Conservation (phyloP, 331 rosid species). For the Erythrophleum ivorense region DNA sequence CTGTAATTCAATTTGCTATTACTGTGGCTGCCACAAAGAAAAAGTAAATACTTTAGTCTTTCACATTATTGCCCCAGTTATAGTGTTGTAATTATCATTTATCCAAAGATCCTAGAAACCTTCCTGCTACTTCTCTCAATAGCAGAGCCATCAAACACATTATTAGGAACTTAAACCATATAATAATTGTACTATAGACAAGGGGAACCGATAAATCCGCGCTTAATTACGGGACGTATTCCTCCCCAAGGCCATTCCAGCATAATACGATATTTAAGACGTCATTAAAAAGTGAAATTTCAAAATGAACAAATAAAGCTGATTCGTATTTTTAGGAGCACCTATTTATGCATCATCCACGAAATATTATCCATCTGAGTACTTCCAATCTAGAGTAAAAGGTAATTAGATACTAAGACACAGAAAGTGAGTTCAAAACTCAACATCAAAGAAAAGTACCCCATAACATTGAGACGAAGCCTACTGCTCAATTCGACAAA, state of each 20-base stretch:
- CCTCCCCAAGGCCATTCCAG: conserved; percentile 2
- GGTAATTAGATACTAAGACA: background rate
- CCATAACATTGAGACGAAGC: conserved; percentile 87
- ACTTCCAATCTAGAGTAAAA: background rate
- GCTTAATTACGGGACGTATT: background rate
- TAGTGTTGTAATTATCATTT: conserved; percentile 12
- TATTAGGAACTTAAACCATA: conserved; percentile 15
- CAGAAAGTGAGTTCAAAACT: conserved; percentile 15
- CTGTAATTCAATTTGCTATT: conserved; percentile 11
- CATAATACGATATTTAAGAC: conserved; percentile 1
- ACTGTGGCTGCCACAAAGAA: conserved; percentile 11
- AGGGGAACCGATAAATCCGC: conserved; percentile 1
- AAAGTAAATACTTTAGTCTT: conserved; percentile 25
- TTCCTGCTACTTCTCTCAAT: background rate
- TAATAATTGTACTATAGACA: conserved; percentile 1
- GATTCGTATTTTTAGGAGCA: conserved; percentile 16
- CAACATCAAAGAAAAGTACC: conserved; percentile 50
- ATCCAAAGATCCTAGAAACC: conserved; percentile 33
- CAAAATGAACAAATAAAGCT: conserved; percentile 28
- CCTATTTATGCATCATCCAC: conserved; percentile 31
- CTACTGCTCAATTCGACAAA: conserved; percentile 73
- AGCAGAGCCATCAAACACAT: conserved; percentile 31
- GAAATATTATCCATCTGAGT: conserved; percentile 2
- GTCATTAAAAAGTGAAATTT: conserved; percentile 15
- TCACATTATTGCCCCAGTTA: background rate